Conservation (phyloP, 495 filamentous ascomycete genomes). For the Aspergillus ostianus region DNA sequence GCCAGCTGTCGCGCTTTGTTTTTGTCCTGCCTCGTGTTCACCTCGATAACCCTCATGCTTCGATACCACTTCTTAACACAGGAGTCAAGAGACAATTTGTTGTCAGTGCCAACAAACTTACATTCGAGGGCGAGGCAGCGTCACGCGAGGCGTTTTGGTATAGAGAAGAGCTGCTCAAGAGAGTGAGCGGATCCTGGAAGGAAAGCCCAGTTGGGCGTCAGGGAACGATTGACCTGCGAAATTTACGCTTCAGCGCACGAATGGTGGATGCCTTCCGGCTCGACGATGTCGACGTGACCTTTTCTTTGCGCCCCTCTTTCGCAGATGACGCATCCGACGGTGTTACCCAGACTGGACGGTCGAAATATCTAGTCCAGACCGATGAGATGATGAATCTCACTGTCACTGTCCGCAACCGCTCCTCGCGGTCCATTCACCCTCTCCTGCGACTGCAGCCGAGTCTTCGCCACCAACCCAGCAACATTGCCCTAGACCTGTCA, state of each 20-base stretch:
- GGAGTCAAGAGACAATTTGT: constrained; percentile 80
- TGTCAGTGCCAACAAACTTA: constrained; percentile 73
- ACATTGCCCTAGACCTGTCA: constrained; percentile 78
- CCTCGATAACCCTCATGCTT: constrained; percentile 69
- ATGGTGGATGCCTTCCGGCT: constrained; percentile 85
- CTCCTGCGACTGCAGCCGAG: constrained; percentile 75
- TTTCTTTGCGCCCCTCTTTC: constrained; percentile 47
- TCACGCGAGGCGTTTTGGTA: constrained; percentile 91
- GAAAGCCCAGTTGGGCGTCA: constrained; percentile 55
- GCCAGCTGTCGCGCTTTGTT: constrained; percentile 73
- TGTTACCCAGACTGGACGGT: constrained; percentile 43
- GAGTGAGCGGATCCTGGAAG: constrained; percentile 68
- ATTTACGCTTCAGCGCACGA: constrained; percentile 65
- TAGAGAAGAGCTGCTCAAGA: constrained; percentile 76
- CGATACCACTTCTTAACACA: constrained; percentile 77
- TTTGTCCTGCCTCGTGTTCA: constrained; percentile 75
- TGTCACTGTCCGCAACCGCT: constrained; percentile 71
- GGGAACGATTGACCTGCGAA: constrained; percentile 73
- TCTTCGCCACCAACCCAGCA: constrained; percentile 68
- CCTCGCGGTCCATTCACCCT: constrained; percentile 62
- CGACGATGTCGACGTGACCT: constrained; percentile 73
- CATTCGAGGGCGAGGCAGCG: constrained; percentile 73
- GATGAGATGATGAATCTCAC: constrained; percentile 71
- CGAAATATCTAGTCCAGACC: constrained; percentile 57
- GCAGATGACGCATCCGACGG: constrained; percentile 7